These are phyloP conservation scores for Schwanniomyces pseudopolymorphus DNA, from an alignment of 805 yeast species.

Conservation along the genomic window DNA sequence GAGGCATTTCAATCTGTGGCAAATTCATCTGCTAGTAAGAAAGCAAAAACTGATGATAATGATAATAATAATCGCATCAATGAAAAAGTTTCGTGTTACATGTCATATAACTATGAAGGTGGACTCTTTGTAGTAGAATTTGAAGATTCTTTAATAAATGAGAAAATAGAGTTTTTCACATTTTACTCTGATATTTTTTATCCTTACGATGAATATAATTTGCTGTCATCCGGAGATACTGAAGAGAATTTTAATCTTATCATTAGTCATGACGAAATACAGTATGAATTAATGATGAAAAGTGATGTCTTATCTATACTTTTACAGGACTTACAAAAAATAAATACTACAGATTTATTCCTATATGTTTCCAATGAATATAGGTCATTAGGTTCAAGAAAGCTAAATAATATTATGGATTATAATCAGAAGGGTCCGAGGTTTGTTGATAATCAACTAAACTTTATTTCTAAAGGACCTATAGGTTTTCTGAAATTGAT, in stretches of 20 bases:
- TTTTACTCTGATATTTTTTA: constrained; percentile 30
- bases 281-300: constrained; percentile 36
- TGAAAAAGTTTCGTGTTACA: constrained; percentile 31
- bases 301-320: constrained; percentile 38
- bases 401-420: background rate
- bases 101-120: constrained; percentile 40
- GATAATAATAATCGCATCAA: background rate
- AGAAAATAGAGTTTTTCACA: constrained; percentile 41
- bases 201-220: constrained; percentile 21
- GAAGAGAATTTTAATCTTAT: constrained; percentile 9
- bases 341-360: constrained; percentile 35
- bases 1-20: constrained; percentile 36
- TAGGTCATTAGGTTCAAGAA: background rate
- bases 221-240: constrained; percentile 9
- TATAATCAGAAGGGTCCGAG: constrained; percentile 1
- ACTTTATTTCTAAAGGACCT: constrained; percentile 68
- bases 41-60: constrained; percentile 3
- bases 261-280: constrained; percentile 29
- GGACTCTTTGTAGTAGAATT: constrained; percentile 39
- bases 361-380: constrained; percentile 26
- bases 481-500: constrained; percentile 68
- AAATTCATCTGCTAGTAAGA: constrained; percentile 8
- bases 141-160: constrained; percentile 40
- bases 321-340: constrained; percentile 34
- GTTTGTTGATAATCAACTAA: constrained; percentile 36